Conservation (phyloP, 2,329 filamentous ascomycete species). For the Trichophyton mentagrophytes region DNA sequence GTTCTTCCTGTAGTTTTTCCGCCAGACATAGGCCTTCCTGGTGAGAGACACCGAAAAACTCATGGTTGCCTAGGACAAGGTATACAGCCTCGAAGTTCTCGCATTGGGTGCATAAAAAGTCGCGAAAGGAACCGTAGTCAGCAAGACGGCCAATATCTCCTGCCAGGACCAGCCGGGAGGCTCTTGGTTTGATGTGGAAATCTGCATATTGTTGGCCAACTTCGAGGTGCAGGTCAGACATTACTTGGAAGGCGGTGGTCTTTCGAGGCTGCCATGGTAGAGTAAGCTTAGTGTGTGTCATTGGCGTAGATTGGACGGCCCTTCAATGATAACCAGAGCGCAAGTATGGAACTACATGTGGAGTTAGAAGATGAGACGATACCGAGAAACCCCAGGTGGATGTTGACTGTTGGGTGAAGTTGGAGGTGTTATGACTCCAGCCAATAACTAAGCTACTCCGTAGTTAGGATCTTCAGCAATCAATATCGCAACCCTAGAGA, state of each 20-base stretch:
- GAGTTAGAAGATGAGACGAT: too few species aligned
- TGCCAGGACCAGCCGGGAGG: conserved; percentile 17
- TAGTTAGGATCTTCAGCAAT: too few species aligned
- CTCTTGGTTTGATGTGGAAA: conserved; percentile 11
- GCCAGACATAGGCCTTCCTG: conserved; percentile 15
- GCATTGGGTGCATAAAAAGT: conserved; percentile 19
- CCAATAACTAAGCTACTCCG: too few species aligned
- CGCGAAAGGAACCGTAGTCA: conserved; percentile 15
- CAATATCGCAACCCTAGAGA: too few species aligned
- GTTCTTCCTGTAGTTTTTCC: conserved; percentile 14
- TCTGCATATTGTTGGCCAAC: conserved; percentile 8
- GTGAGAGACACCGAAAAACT: conserved; percentile 24
- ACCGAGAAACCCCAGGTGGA: too few species aligned
- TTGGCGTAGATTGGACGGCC: background rate
- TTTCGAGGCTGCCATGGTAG: background rate
- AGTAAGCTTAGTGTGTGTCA: background rate
- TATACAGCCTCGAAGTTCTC: conserved; percentile 19
- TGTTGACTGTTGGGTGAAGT: too few species aligned
- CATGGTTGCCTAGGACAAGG: conserved; percentile 27
- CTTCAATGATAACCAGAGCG: too few species aligned
- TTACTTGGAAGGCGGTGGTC: conserved; percentile 6
- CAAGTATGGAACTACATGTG: too few species aligned
- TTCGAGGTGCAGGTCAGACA: conserved; percentile 12
- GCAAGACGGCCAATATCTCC: conserved; percentile 25
- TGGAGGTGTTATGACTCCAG: too few species aligned